Conservation (phyloP, 805 yeast genomes). For the Cyberlindnera xishuangbannaensis region DNA sequence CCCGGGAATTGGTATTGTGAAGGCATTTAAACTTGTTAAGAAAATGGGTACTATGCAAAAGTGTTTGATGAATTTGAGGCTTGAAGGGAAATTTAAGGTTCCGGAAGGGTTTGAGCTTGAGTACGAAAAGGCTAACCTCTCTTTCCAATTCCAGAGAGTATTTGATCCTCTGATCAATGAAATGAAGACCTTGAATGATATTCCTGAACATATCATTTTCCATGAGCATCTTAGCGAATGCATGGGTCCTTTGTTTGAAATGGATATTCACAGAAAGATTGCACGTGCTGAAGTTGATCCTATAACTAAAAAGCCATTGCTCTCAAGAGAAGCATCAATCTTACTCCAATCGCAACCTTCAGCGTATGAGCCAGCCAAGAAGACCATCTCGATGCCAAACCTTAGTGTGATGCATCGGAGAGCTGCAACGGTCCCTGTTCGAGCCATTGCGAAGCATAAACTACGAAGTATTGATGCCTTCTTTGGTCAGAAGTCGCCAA, state of each 20-base stretch:
- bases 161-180: constrained; percentile 53
- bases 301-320: constrained; percentile 23
- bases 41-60: constrained; percentile 47
- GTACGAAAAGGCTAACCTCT: constrained; percentile 60
- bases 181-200: constrained; percentile 54
- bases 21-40: constrained; percentile 59
- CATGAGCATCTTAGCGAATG: constrained; percentile 31
- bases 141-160: constrained; percentile 83
- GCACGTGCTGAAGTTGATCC: constrained; percentile 71
- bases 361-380: no score
- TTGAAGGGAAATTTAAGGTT: constrained; percentile 52
- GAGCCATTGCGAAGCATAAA: background rate
- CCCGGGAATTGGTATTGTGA: constrained; percentile 71
- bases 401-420: no score
- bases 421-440: no score
- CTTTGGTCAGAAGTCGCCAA: constrained; percentile 11
- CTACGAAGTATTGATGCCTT: constrained; percentile 12
- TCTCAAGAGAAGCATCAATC: constrained; percentile 17
- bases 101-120: constrained; percentile 57
- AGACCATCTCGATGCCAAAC: no score
- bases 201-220: constrained; percentile 34
- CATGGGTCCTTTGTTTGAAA: constrained; percentile 33
- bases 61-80: constrained; percentile 47
- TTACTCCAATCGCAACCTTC: constrained; percentile 1
- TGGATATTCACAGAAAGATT: constrained; percentile 45